A percentile compares a stretch with the other conserved stretches of the same genome.
phyloP scores from a whole-genome alignment of 768 basidiomycete species.

The Boletus rex-veris region DNA sequence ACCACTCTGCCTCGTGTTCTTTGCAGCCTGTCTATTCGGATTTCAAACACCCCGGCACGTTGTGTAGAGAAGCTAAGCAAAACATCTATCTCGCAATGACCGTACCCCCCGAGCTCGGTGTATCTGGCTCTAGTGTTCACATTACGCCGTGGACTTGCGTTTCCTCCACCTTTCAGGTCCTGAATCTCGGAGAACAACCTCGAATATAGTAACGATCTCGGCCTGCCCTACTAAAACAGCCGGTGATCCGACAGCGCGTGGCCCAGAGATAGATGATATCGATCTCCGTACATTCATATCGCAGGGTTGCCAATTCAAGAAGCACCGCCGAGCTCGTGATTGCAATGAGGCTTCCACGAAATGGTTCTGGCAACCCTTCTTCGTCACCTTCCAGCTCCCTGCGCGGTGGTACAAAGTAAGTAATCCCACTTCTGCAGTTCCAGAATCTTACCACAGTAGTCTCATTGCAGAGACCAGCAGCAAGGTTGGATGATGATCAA shows the following conservation, averaged over 20 bases:
- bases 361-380: constrained; percentile 9
- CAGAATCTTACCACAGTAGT: not conserved
- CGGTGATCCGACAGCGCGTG: not conserved
- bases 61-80: not conserved
- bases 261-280: constrained; percentile 18
- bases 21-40: not conserved
- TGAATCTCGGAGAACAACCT: not conserved
- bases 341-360: constrained; percentile 20
- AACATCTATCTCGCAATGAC: not conserved
- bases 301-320: constrained; percentile 22
- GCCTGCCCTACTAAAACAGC: constrained; percentile 1
- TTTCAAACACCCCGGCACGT: not conserved
- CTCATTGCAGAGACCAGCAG: not conserved
- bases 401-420: constrained; percentile 4
- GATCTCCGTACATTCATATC: constrained; percentile 13
- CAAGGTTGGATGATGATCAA: constrained; percentile 7
- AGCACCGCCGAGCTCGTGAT: constrained; percentile 13
- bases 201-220: not conserved
- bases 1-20: not conserved
- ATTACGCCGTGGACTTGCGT: not conserved
- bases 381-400: constrained; percentile 1
- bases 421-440: not conserved
- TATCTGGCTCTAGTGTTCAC: not conserved
- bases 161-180: not conserved
- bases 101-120: not conserved